Evolutionary conservation across 176 grass and related monocot genomes (phyloP), one percentile per base, ranked within the genome.

Genomic region (Thalia dealbata): DNA sequence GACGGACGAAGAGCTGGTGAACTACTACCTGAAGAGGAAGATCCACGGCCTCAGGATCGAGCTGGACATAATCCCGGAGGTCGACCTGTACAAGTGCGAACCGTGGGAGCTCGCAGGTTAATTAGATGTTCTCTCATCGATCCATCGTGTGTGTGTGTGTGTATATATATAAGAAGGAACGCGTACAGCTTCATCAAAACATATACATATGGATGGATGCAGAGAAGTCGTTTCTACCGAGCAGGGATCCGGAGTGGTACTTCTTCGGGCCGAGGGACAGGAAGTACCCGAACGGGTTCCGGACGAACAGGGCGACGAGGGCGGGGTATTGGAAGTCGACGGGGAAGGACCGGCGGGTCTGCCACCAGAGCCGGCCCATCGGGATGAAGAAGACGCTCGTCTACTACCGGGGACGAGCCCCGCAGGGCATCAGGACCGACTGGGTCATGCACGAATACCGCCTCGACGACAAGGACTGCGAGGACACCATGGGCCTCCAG

Each of bases 361-460:
- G 82, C 45, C 77, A 80, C 67, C 89, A 83, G 74, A 91, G 44
- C 22, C 76, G 95, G 52, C 51, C 95, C 18, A 93, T 99, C 50
- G 95, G 95, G 54, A 99, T 99, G 95, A 99, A 99, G 85, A 99
- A 99, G 85, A 99, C 95, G 60, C 75, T 99, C 32, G 95, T 99
- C 59, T 99, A 99, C 76, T 99, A 93, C 78, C 86, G 86, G 21
- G 93, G 93, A 10, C 80, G 93, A n/a, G 93, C 93, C 48, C 93
- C 93, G 10, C 93, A 96, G 75, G 93, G 93, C 6, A 81, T 90
- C 1, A 88, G 93, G 27, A 96, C 93, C 48, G 87, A 93, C 64
- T 99, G 95, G 95, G 95, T 99, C 56, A 99, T 99, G 95, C 95
- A 99, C 29, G 95, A 99, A 83, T 99, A 99, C 70, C 90, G 95